These are phyloP conservation scores for Cladosporium cucumerinum DNA, from an alignment of 2,329 filamentous ascomycete species.

Conservation along the genomic window DNA sequence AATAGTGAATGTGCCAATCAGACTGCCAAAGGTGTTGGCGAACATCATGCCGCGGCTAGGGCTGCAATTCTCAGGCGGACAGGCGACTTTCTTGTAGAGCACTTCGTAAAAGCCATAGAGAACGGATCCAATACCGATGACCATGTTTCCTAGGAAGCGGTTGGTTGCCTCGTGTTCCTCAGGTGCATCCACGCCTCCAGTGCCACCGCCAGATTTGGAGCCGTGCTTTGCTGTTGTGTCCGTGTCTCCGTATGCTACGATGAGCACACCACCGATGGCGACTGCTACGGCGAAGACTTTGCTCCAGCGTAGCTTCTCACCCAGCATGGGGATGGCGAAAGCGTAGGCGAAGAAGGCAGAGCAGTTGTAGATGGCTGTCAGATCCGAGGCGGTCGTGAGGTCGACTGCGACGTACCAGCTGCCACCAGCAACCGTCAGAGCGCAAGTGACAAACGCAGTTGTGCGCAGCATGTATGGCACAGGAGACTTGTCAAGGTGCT, in stretches of 20 bases:
- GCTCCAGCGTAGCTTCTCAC: constrained; percentile 76
- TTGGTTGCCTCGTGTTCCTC: constrained; percentile 57
- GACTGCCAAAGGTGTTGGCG: constrained; percentile 83
- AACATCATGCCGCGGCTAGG: constrained; percentile 92
- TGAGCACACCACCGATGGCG: constrained; percentile 82
- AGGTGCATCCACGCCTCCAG: constrained; percentile 45
- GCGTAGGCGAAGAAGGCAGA: constrained; percentile 98
- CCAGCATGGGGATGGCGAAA: constrained; percentile 85
- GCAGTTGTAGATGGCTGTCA: constrained; percentile 99
- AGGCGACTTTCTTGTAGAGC: constrained; percentile 88
- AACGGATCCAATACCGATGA: constrained; percentile 87
- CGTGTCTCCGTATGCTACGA: constrained; percentile 91
- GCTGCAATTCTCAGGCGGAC: constrained; percentile 82
- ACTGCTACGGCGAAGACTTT: constrained; percentile 85
- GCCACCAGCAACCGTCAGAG: constrained; percentile 83
- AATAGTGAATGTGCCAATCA: constrained; percentile 84
- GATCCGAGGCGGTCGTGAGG: constrained; percentile 84
- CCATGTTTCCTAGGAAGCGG: constrained; percentile 77
- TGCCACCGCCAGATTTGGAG: constrained; percentile 53
- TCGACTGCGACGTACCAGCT: constrained; percentile 96
- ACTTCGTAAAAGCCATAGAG: constrained; percentile 98
- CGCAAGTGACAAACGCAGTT: constrained; percentile 77
- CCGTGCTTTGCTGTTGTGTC: constrained; percentile 47
- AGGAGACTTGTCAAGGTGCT: constrained; percentile 49
- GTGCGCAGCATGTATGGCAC: constrained; percentile 73